These are phyloP conservation scores for Immersiella caudata DNA, from an alignment of 495 filamentous ascomycete species.

Conservation along the genomic window DNA sequence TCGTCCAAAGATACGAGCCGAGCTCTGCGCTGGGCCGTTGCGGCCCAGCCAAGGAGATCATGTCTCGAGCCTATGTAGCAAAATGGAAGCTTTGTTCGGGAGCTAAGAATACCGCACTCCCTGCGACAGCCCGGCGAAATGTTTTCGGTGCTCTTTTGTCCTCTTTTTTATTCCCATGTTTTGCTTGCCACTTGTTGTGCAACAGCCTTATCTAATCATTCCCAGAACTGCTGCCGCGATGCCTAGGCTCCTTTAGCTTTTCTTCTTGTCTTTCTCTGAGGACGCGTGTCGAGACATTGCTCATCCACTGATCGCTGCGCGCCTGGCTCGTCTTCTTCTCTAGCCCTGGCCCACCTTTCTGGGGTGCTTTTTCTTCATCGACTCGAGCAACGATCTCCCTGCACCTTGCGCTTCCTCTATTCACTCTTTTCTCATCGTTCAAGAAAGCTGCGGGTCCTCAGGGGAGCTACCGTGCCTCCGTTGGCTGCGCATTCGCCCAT, in stretches of 20 bases:
- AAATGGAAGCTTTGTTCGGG: background rate
- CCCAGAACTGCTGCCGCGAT: background rate
- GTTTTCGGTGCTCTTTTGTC: conserved; percentile 20
- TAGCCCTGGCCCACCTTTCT: background rate
- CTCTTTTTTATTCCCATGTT: conserved; percentile 14
- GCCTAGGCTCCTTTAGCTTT: background rate
- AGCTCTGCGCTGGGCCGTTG: background rate
- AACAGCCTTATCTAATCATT: background rate
- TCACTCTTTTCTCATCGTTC: background rate
- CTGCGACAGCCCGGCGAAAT: conserved; percentile 7
- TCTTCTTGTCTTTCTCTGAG: background rate
- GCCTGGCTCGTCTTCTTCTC: background rate
- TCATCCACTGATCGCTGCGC: background rate
- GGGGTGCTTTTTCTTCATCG: background rate
- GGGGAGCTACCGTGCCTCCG: background rate
- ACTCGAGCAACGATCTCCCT: conserved; percentile 1
- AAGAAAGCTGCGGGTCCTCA: background rate
- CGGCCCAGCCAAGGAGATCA: background rate
- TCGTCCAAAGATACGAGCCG: background rate
- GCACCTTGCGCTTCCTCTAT: background rate
- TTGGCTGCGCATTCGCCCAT: conserved; percentile 13
- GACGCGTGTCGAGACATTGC: conserved; percentile 1
- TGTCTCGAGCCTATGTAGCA: background rate
- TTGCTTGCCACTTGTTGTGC: conserved; percentile 3
- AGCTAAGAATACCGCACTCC: conserved; percentile 1